These are phyloP conservation scores for Leptographium radiaticola DNA, from an alignment of 2,329 filamentous ascomycete genomes.

Conservation along the genomic window DNA sequence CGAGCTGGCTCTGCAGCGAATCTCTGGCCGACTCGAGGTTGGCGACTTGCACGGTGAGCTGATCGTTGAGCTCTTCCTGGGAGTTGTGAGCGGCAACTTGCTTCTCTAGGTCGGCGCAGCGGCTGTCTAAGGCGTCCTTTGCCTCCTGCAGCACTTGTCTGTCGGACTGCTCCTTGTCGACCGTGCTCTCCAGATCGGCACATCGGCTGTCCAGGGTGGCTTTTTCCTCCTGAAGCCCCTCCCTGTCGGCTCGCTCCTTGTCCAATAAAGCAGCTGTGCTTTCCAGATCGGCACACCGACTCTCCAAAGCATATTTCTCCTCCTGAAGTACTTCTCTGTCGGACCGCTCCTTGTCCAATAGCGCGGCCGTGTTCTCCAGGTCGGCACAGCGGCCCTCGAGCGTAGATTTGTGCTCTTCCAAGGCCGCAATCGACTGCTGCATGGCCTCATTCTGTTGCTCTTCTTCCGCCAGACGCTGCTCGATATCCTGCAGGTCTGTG, in stretches of 20 bases:
- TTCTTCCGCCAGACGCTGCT: background rate
- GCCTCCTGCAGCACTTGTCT: background rate
- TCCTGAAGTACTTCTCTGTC: background rate
- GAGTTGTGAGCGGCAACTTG: conserved; percentile 5
- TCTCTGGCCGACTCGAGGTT: conserved; percentile 8
- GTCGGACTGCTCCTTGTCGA: background rate
- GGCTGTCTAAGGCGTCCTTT: background rate
- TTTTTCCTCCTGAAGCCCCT: background rate
- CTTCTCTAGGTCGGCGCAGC: conserved; percentile 4
- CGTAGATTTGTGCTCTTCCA: too few species aligned
- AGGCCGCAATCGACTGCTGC: background rate
- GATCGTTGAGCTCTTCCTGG: conserved; percentile 6
- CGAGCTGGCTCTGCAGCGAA: conserved; percentile 5
- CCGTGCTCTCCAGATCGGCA: too few species aligned
- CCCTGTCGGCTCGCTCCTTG: too few species aligned
- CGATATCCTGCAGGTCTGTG: background rate
- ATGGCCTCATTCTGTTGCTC: background rate
- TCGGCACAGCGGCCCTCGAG: too few species aligned
- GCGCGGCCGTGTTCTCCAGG: too few species aligned
- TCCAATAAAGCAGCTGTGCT: background rate
- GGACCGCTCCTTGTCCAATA: too few species aligned
- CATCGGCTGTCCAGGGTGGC: too few species aligned
- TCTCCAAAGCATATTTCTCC: background rate
- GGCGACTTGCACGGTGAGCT: conserved; percentile 8
- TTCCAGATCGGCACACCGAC: background rate